Evolutionary conservation across 2,329 filamentous ascomycete genomes (phyloP).

Genomic region (Zasmidium cellare): DNA sequence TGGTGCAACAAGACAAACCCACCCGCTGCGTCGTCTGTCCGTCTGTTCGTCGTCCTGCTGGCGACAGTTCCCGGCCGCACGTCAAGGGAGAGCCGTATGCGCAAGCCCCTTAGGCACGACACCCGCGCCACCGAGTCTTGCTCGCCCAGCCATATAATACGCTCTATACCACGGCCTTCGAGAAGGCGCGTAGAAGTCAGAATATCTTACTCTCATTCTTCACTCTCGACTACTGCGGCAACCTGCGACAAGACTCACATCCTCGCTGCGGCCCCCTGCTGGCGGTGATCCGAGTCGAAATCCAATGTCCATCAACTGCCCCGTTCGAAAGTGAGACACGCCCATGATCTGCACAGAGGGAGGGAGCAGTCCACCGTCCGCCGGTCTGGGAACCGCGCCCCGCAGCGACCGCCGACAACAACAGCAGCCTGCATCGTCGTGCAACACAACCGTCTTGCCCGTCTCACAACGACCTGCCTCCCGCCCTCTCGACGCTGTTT

Average conservation of each 20-base stretch:
- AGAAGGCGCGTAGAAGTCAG: background rate
- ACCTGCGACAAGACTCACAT: too few species aligned
- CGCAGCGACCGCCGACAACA: background rate
- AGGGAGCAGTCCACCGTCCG: background rate
- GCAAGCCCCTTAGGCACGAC: background rate
- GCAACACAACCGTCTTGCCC: too few species aligned
- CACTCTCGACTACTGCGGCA: too few species aligned
- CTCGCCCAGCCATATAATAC: background rate
- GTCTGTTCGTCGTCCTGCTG: too few species aligned
- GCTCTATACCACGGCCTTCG: background rate
- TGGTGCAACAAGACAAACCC: background rate
- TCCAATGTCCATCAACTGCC: background rate
- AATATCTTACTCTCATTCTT: background rate
- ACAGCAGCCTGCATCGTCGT: too few species aligned
- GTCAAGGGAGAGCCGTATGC: too few species aligned
- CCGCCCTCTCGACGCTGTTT: background rate
- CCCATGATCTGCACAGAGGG: background rate
- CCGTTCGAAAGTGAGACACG: slow-evolving; percentile 2
- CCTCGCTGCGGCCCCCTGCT: too few species aligned
- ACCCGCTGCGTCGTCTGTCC: too few species aligned
- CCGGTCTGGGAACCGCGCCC: background rate
- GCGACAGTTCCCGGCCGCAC: too few species aligned
- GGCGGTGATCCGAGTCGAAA: background rate
- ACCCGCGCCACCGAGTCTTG: background rate
- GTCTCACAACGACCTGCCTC: background rate